Evolutionary conservation across 2,329 filamentous ascomycete species (phyloP), one percentile per base, ranked within the genome.

Genomic region (Endocalyx cinctus): DNA sequence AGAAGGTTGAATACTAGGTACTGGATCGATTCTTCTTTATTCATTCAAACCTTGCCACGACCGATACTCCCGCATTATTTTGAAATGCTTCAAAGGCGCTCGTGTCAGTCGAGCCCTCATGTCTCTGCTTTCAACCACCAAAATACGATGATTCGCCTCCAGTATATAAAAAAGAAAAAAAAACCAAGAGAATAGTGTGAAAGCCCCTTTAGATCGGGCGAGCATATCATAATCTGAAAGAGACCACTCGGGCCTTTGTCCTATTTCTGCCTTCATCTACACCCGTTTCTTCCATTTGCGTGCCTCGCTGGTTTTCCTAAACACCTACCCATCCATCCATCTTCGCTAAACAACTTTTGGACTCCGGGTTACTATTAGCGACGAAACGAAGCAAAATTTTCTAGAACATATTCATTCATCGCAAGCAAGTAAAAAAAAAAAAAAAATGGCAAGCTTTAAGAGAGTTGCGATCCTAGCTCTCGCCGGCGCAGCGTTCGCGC

Each of bases 401-500:
- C n/a, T n/a, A n/a, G n/a, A n/a, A n/a, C n/a, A n/a, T n/a, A n/a
- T n/a, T n/a, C n/a, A n/a, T n/a, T n/a, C n/a, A n/a, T n/a, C n/a
- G n/a, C n/a, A n/a, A n/a, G n/a, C n/a, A n/a, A n/a, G n/a, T n/a
- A 34, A 25, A 16, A n/a, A 17, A 29, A 37, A 25, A 23, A 29
- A 15, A 27, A 48, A 42, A 6, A 55, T 55, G 52, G 33, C 41
- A 2, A n/a, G n/a, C n/a, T 27, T 47, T 25, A 54, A 46, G 34
- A 36, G 29, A 32, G 29, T 46, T 31, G 30, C 38, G 20, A 27
- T 50, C 29, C 26, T 54, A 17, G 46, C 45, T 28, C 27, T 55
- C 19, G 46, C 45, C 25, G 37, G 39, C 18, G 25, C 35, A 33
- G 46, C 43, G 25, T 30, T 52, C 10, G 46, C 46, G n/a, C 46